Base-by-base conservation (phyloP, 768 basidiomycete genomes). In the Tricholoma sp. region DNA sequence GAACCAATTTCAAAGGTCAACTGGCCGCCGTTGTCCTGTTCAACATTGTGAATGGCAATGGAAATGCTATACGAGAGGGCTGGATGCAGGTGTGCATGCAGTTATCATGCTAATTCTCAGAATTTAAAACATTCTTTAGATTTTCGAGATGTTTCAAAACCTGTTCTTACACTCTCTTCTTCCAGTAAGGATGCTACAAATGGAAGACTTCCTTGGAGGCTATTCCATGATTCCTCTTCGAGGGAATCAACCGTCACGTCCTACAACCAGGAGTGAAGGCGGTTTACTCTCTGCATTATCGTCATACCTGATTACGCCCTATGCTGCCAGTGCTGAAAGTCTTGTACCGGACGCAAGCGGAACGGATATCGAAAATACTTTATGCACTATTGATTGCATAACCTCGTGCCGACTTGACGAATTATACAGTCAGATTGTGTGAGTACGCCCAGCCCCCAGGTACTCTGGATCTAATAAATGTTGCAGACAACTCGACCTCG, bases 201-300 rank as follows among this genome's bases (percentile, higher is more conserved):
- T 97, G 91, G 96, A 97, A 68, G 97, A 98, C 66, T 98, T 99
- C 75, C 80, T 98, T 8, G 94, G 94, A n/a, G 95, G 94, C 13
- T 84, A 87, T 32, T 89, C 92, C 6, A 88, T 86, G 76, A 98
- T 98, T 62, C 96, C 97, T 24, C 78, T 98, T 44, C 85, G 88
- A 58, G 84, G 91, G 20, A 82, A 81, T 60, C 80, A 85, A 60
- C 83, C 89, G 1, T 77, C 82, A 29, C 81, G 83, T 49, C 72
- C 82, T 44, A 76, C 84, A 47, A 72, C 83, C 29, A 76, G 88
- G 69, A 82, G 76, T 50, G 96, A 98, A 56, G 91, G 89, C n/a
- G 97, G 97, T 17, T 75, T 99, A 17, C 76, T 99, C 12, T 98
- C 95, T 8, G 85, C 97, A 0, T 70, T 99, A 53, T 98, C 96